Percentiles rank a stretch among this genome's conserved stretches.
phyloP scores from a whole-genome alignment of 2,329 filamentous ascomycete genomes.

The Zarea fungicola region DNA sequence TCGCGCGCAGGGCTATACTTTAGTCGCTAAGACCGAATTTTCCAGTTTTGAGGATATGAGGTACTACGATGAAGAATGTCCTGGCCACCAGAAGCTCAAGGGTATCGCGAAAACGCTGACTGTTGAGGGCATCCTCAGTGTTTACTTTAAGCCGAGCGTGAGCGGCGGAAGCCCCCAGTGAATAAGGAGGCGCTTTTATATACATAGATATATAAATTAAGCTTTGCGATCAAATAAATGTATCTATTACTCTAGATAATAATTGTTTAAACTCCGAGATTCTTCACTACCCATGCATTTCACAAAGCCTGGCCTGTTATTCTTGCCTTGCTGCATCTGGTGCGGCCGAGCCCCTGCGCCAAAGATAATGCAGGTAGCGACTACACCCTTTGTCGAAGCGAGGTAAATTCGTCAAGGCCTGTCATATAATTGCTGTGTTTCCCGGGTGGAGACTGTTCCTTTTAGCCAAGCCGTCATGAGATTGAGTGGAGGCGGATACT shows the following conservation, averaged over 20 bases:
- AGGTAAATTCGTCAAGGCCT: slow-evolving; percentile 29
- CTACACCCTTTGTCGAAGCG: slow-evolving; percentile 12
- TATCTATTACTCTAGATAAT: too few relatives aligned
- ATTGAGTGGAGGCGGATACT: slow-evolving; percentile 32
- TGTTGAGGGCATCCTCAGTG: slow-evolving; percentile 33
- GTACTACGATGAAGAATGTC: slow-evolving; percentile 57
- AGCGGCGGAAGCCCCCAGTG: slow-evolving; percentile 17
- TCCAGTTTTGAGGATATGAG: slow-evolving; percentile 61
- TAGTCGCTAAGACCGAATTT: slow-evolving; percentile 60
- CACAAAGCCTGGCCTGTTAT: too few relatives aligned
- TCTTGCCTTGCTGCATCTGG: too few relatives aligned
- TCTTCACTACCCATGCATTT: too few relatives aligned
- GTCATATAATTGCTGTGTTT: slow-evolving; percentile 34
- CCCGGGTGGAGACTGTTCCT: slow-evolving; percentile 23
- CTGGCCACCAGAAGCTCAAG: slow-evolving; percentile 40
- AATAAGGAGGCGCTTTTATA: not conserved
- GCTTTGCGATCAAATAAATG: not conserved
- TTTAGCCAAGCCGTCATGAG: slow-evolving; percentile 25
- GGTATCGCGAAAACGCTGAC: slow-evolving; percentile 26
- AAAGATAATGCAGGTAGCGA: too few relatives aligned
- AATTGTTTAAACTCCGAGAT: too few relatives aligned
- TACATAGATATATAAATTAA: too few relatives aligned
- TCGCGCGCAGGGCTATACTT: slow-evolving; percentile 60
- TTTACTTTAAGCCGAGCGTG: slow-evolving; percentile 35
- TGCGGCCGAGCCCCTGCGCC: too few relatives aligned